These are phyloP conservation scores for Crucibulum laeve DNA, from an alignment of 768 basidiomycete genomes.

Conservation along the genomic window DNA sequence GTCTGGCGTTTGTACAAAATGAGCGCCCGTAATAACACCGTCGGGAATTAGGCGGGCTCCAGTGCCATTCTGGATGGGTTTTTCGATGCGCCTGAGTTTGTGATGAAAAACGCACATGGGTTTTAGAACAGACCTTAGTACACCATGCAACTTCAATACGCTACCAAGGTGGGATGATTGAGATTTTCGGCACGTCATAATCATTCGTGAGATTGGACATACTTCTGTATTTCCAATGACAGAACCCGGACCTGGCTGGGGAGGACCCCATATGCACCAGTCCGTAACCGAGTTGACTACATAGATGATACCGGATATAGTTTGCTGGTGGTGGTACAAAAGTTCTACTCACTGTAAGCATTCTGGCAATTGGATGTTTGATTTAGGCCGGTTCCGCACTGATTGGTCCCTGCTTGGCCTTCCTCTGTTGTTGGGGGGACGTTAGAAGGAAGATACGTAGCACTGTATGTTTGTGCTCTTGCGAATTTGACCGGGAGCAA, in stretches of 20 bases:
- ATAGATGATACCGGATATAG: conserved; percentile 4
- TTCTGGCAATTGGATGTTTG: conserved; percentile 67
- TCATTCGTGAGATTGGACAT: conserved; percentile 2
- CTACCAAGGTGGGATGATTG: conserved; percentile 16
- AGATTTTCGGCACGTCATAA: background rate
- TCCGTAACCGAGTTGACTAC: conserved; percentile 57
- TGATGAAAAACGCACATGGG: background rate
- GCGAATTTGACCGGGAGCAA: background rate
- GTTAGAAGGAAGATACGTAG: conserved; percentile 36
- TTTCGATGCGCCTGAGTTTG: background rate
- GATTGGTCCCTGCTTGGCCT: conserved; percentile 62
- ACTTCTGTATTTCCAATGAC: conserved; percentile 63
- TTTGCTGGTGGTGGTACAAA: conserved; percentile 1
- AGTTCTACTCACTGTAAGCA: conserved; percentile 44
- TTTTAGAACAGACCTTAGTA: conserved; percentile 22
- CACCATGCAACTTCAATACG: conserved; percentile 42
- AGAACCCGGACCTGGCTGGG: conserved; percentile 44
- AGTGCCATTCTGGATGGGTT: conserved; percentile 41
- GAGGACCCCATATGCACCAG: conserved; percentile 39
- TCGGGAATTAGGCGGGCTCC: conserved; percentile 70
- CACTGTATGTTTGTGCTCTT: conserved; percentile 15
- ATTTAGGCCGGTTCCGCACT: conserved; percentile 53
- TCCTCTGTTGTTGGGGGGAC: conserved; percentile 43
- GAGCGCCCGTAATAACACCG: conserved; percentile 64
- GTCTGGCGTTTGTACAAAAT: conserved; percentile 70